A percentile compares a stretch with the other conserved stretches of the same genome.
phyloP scores from a whole-genome alignment of 768 basidiomycete species.

The Leccinum boreale region DNA sequence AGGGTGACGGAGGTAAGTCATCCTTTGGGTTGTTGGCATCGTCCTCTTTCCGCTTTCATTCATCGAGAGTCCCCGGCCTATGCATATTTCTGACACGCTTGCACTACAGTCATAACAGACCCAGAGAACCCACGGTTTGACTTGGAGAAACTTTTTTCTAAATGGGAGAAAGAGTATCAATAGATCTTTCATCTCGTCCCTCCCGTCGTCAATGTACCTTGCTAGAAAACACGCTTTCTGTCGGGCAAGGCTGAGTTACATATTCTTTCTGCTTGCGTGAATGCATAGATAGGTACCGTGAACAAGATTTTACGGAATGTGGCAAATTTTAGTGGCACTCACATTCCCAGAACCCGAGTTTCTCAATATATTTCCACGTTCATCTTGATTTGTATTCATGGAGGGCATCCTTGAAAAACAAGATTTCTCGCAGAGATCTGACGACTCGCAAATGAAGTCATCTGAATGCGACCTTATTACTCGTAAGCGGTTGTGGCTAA shows the following conservation, averaged over 20 bases:
- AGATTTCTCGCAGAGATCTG: background rate
- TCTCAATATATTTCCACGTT: background rate
- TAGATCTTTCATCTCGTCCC: conserved; percentile 33
- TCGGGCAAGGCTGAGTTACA: conserved; percentile 11
- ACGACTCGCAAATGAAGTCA: background rate
- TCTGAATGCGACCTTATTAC: background rate
- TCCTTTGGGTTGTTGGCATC: conserved; percentile 3
- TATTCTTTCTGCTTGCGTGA: background rate
- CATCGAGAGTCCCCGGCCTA: background rate
- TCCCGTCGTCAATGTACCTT: conserved; percentile 26
- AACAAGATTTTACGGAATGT: background rate
- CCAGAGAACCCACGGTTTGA: conserved; percentile 96
- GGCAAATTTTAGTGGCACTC: background rate
- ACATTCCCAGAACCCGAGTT: background rate
- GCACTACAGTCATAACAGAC: conserved; percentile 74
- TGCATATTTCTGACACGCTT: conserved; percentile 11
- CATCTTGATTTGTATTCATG: background rate
- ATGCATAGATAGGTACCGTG: conserved; percentile 8
- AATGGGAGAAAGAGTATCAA: conserved; percentile 69
- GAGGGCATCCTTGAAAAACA: background rate
- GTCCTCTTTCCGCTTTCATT: background rate
- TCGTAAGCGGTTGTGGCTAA: background rate
- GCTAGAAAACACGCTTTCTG: conserved; percentile 21
- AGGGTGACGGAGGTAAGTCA: conserved; percentile 54
- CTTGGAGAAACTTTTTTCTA: conserved; percentile 82